A percentile compares a stretch with the other conserved stretches of the same genome.
phyloP scores from a whole-genome alignment of 441 rosid genomes.

The Mallotus repandus region DNA sequence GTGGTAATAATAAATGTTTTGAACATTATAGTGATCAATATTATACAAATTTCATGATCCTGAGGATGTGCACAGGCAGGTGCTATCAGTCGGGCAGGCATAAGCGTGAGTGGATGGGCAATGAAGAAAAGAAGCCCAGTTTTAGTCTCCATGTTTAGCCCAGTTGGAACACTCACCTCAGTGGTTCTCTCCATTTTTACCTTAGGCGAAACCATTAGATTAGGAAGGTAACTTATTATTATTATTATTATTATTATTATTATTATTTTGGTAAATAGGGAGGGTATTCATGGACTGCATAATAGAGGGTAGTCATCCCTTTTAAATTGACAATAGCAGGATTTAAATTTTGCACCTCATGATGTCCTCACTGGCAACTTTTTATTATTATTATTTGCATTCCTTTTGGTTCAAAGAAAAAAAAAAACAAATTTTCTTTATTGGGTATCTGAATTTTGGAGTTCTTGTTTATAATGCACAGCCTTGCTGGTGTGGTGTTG shows the following conservation, averaged over 20 bases:
- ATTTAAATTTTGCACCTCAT: too few relatives aligned
- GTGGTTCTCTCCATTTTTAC: conserved; percentile 61
- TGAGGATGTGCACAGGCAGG: conserved; percentile 51
- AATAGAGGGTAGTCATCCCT: too few relatives aligned
- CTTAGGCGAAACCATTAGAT: conserved; percentile 53
- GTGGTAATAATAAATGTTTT: conserved; percentile 37
- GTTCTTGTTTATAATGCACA: conserved; percentile 41
- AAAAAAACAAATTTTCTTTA: too few relatives aligned
- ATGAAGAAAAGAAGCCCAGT: conserved; percentile 95
- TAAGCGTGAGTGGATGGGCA: conserved; percentile 96
- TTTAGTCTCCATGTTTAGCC: conserved; percentile 82
- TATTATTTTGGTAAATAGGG: too few relatives aligned
- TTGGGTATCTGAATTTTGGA: background rate
- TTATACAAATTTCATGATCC: background rate
- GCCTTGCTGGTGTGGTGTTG: conserved; percentile 70
- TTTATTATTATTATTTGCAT: too few relatives aligned
- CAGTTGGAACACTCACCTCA: conserved; percentile 68
- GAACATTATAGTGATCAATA: background rate
- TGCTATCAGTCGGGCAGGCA: conserved; percentile 51
- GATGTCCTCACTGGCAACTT: too few relatives aligned
- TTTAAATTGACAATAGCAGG: too few relatives aligned
- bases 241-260: background rate
- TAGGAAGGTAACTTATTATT: conserved; percentile 67
- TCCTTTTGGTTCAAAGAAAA: too few relatives aligned
- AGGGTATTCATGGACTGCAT: too few relatives aligned